Evolutionary conservation across 2,329 filamentous ascomycete species (phyloP).

Genomic region (Claviceps monticola): DNA sequence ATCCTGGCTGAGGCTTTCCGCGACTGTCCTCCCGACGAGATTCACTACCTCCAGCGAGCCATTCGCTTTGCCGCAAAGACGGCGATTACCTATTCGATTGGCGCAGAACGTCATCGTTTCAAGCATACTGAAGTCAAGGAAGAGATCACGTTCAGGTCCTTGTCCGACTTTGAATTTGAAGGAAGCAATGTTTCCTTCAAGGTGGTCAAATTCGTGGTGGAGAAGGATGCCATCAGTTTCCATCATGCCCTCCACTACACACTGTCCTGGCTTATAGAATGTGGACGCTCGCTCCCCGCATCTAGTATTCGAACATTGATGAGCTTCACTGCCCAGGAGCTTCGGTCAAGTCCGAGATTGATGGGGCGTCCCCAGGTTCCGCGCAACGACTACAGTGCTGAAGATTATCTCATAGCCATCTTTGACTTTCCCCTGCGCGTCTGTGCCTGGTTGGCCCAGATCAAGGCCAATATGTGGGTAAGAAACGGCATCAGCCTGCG

Average conservation of each 20-base stretch:
- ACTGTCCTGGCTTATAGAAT: conserved; percentile 88
- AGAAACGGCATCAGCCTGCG: conserved; percentile 90
- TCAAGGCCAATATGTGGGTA: conserved; percentile 98
- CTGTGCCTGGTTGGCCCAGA: conserved; percentile 92
- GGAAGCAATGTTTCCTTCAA: conserved; percentile 39
- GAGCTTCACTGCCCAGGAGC: conserved; percentile 55
- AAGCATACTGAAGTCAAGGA: conserved; percentile 78
- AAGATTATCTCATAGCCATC: conserved; percentile 72
- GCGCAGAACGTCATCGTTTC: conserved; percentile 77
- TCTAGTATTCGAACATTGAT: conserved; percentile 56
- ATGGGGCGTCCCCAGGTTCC: conserved; percentile 47
- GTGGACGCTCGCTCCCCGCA: conserved; percentile 59
- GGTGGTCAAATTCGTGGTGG: conserved; percentile 77
- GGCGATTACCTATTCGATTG: conserved; percentile 79
- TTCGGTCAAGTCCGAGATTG: conserved; percentile 49
- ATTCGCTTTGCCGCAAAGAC: conserved; percentile 66
- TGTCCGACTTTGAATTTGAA: conserved; percentile 73
- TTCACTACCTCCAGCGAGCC: conserved; percentile 51
- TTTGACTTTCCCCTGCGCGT: conserved; percentile 91
- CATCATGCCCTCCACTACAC: conserved; percentile 95
- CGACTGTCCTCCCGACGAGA: conserved; percentile 49
- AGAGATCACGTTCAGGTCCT: conserved; percentile 66
- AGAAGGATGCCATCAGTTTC: conserved; percentile 86
- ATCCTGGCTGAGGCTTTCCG: conserved; percentile 81
- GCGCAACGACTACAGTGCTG: conserved; percentile 43